Base-by-base conservation (phyloP, 1,284 basidiomycete genomes). In the Amylostereum areolatum region DNA sequence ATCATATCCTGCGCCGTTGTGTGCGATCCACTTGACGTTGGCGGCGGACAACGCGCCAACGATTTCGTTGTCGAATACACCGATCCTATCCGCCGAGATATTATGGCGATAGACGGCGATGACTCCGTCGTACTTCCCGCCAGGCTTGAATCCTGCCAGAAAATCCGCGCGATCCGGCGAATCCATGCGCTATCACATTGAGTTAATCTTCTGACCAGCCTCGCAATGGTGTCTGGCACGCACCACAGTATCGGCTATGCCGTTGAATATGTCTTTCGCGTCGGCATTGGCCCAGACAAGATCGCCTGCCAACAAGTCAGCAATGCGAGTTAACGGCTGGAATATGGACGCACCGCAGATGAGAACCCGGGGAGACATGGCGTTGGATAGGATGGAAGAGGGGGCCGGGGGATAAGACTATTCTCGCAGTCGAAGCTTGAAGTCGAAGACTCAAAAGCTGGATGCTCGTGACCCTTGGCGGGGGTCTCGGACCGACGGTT, bases 1-100 rank as follows among this genome's bases (percentile, higher is more conserved):
- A 65, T 92, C 89, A 62, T 95, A 95, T 3, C 93, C 92, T 0
- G 92, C 92, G n/a, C 92, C 92, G 55, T 94, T 93, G 66, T 94
- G 91, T 1, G 85, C 88, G 57, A 96, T 91, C 82, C 89, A 93
- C 61, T 85, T 85, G 51, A 95, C 75, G 11, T 39, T 42, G 28
- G 73, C 76, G 2, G 70, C 54, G 3, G 89, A 81, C 8, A 95
- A 72, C 0, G 76, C 78, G 47, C 74, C 66, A 53, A 96, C 74
- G 57, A 96, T 71, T 56, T 88, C 85, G 61, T 79, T 77, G 67
- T 95, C 89, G 60, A 93, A 93, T 29, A 81, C 66, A 24, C 92
- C 92, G 55, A 92, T 83, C 27, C 63, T 66, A 51, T 76, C 70
- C n/a, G 78, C 67, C 25, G 81, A 84, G 39, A 69, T 67, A 66